Evolutionary conservation across 768 basidiomycete genomes (phyloP), one percentile per base, ranked within the genome.

Genomic region (Pleurotus tuoliensis): DNA sequence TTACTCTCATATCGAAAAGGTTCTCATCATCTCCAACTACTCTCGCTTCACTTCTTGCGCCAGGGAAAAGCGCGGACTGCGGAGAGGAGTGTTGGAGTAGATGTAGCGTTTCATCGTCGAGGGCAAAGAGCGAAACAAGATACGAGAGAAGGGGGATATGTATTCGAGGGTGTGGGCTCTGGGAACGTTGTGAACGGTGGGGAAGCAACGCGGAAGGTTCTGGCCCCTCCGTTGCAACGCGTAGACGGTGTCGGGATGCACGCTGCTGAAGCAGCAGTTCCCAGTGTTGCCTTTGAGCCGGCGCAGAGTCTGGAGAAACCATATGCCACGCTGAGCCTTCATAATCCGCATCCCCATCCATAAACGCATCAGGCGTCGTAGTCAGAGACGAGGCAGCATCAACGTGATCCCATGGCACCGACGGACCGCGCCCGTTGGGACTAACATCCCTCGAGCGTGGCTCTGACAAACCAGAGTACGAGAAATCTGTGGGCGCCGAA

Each of bases 21-120:
- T 8, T 39, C 39, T 39, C 51, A 30, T 46, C 56, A 46, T 39
- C 39, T 22, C 27, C 55, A 16, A 18, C 5, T n/a, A 38, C n/a
- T 11, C 34, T 16, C 18, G 39, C 46, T 39, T 54, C 56, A 38
- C 46, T 41, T 20, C 15, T 41, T 2, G 51, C 12, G 16, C 67
- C 69, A 5, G 71, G 68, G 56, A 76, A 75, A 13, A 75, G 63
- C 3, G 68, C 47, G 9, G 74, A 69, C 8, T 69, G 66, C 8
- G 61, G 57, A 6, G 70, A 59, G 5, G 72, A 59, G 18, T 69
- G 67, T 5, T 69, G 66, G 39, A 77, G 64, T 22, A 76, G 70
- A 45, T 71, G 70, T 4, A 73, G 52, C 1, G 72, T 75, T 6
- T 71, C 66, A 18, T 73, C 71, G 56, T 77, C 76, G 24, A 75